Evolutionary conservation across 2,329 filamentous ascomycete species (phyloP), one percentile per base, ranked within the genome.

Genomic region (Plenodomus lindquistii): DNA sequence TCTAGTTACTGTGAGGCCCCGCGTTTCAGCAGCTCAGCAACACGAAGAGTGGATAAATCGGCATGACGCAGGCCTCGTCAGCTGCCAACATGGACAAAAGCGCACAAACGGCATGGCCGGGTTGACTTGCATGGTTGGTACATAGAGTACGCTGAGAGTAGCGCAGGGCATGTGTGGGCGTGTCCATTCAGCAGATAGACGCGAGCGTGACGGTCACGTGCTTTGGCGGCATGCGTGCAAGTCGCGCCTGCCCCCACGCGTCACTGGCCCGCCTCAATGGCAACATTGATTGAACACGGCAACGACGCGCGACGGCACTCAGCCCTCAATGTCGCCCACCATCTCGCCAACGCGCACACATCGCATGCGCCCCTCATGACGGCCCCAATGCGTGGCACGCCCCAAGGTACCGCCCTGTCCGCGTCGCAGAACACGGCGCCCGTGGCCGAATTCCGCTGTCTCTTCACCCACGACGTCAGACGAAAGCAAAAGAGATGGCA

Each of bases 401-500:
- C 40, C 56, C 27, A 31, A 4, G 27, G 27, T 15, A 8, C 41
- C 2, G 43, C 42, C 19, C 50, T 53, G 11, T 56, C 66, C 21
- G 59, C 59, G 40, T 80, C 80, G 13, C 82, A 85, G 60, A 85
- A 83, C 61, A 87, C 85, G 17, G 90, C 91, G 2, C 79, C 83
- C 0, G 91, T 97, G 34, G 78, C 88, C 65, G 91, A 95, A 65
- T 95, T 87, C 71, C 81, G 84, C 53, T 97, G 92, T 70, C 84
- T 97, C 4, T 97, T 89, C 73, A 95, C 91, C 2, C 85, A 89
- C 67, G 92, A 97, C 67, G 71, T 96, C 36, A 85, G 85, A 42
- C 85, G 89, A 46, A 97, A 97, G 75, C 86, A 90, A 60, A 97
- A 97, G 70, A 81, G 89, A 52, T 97, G 92, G 92, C 90, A 96